Evolutionary conservation across 768 basidiomycete genomes (phyloP).

Genomic region (Suillus plorans): DNA sequence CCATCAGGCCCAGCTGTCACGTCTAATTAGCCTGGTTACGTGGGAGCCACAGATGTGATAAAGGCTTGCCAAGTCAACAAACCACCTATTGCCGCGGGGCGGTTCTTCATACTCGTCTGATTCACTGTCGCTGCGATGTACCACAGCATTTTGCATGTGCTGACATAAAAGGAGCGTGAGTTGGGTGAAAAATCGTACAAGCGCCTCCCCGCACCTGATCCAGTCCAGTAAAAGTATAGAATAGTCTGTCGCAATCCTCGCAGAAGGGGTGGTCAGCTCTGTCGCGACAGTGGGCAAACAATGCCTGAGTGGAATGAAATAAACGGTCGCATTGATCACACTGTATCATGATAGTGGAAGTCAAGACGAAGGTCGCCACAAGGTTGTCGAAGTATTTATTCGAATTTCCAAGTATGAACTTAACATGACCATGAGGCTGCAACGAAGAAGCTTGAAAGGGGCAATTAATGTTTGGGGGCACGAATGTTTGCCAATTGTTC

Average conservation of each 20-base stretch:
- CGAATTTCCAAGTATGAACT: not conserved
- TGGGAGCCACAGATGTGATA: not conserved
- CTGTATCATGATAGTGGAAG: constrained; percentile 2
- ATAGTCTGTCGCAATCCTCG: constrained; percentile 19
- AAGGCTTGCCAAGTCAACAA: too few relatives aligned
- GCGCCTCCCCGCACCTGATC: constrained; percentile 9
- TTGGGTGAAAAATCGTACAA: not conserved
- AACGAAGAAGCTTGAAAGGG: not conserved
- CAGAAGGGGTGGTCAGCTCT: constrained; percentile 19
- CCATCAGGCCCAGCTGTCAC: not conserved
- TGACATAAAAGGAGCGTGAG: not conserved
- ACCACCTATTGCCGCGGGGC: constrained; percentile 12
- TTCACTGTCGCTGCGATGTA: not conserved
- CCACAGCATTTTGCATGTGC: not conserved
- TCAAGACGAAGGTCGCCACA: not conserved
- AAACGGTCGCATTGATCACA: not conserved
- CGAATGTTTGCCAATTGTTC: not conserved
- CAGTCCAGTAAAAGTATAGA: constrained; percentile 14
- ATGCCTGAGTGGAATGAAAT: constrained; percentile 11
- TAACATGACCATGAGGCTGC: not conserved
- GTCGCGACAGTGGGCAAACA: constrained; percentile 21
- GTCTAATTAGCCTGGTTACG: not conserved
- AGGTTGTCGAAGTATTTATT: not conserved
- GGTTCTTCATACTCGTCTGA: constrained; percentile 7
- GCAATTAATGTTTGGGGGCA: too few relatives aligned